These are phyloP conservation scores for Phtheirospermum japonicum DNA, from an alignment of 257 asterid genomes.

Conservation along the genomic window DNA sequence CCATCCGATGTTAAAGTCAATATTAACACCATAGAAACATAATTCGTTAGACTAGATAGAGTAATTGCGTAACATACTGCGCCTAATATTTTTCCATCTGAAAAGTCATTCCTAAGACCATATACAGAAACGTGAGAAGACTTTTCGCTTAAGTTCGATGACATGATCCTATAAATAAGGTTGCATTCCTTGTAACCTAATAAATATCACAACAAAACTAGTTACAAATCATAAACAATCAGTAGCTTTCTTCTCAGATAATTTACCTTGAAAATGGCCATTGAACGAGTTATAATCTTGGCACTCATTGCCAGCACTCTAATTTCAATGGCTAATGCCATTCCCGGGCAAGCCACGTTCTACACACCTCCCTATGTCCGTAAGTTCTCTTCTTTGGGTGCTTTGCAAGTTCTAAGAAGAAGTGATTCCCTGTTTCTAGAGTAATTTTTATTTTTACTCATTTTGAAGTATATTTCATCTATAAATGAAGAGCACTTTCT, in stretches of 20 bases:
- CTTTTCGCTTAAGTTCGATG: background rate
- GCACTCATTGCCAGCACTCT: constrained; percentile 22
- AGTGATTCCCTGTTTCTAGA: too few relatives aligned
- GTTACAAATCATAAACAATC: background rate
- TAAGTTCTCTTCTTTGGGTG: constrained; percentile 30
- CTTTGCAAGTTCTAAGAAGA: too few relatives aligned
- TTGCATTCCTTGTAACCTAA: background rate
- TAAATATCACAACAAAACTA: background rate
- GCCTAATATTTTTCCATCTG: too few relatives aligned
- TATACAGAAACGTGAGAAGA: background rate
- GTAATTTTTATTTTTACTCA: too few relatives aligned
- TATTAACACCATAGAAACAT: too few relatives aligned
- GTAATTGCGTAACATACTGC: too few relatives aligned
- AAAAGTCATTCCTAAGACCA: too few relatives aligned
- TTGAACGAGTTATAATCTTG: constrained; percentile 18
- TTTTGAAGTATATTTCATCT: too few relatives aligned
- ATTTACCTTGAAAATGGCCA: constrained; percentile 16
- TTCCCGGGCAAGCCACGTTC: constrained; percentile 30
- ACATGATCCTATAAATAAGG: background rate
- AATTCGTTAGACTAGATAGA: too few relatives aligned
- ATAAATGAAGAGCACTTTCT: too few relatives aligned
- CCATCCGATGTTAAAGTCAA: too few relatives aligned
- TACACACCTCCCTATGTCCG: constrained; percentile 28
- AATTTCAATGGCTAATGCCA: constrained; percentile 22
- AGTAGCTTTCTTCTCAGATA: too few relatives aligned